Evolutionary conservation across 495 filamentous ascomycete genomes (phyloP).

Genomic region (Podospora fimiseda): DNA sequence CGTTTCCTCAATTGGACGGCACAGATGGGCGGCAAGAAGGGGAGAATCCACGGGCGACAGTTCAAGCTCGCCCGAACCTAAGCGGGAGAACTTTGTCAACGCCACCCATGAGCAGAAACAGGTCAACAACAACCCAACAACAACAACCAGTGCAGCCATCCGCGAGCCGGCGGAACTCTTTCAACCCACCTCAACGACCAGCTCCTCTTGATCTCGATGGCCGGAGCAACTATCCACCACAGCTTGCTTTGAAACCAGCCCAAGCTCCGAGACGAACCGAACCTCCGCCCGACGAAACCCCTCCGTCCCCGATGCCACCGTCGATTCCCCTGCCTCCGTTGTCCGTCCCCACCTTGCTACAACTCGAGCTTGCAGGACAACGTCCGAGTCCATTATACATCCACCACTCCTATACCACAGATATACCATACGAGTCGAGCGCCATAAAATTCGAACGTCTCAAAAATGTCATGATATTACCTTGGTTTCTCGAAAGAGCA

Average conservation of each 20-base stretch:
- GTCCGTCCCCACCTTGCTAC: slow-evolving; percentile 80
- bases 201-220: slow-evolving; percentile 27
- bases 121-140: slow-evolving; percentile 15
- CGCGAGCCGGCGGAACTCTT: slow-evolving; percentile 25
- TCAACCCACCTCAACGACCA: slow-evolving; percentile 22
- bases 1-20: not conserved
- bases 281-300: slow-evolving; percentile 20
- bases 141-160: slow-evolving; percentile 18
- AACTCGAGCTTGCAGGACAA: slow-evolving; percentile 78
- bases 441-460: slow-evolving; percentile 90
- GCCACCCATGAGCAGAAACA: slow-evolving; percentile 36
- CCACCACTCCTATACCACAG: slow-evolving; percentile 60
- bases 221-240: slow-evolving; percentile 10
- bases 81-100: slow-evolving; percentile 38
- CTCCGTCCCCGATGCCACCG: slow-evolving; percentile 61
- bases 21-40: not conserved
- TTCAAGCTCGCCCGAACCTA: slow-evolving; percentile 12
- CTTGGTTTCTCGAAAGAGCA: slow-evolving; percentile 74
- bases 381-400: slow-evolving; percentile 85
- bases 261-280: not conserved
- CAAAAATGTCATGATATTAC: slow-evolving; percentile 80
- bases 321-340: slow-evolving; percentile 74
- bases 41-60: not conserved
- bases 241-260: slow-evolving; percentile 11
- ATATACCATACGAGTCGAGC: slow-evolving; percentile 92